phyloP scores from a whole-genome alignment of 2,329 filamentous ascomycete genomes.

The Aspergillus tubingensis region DNA sequence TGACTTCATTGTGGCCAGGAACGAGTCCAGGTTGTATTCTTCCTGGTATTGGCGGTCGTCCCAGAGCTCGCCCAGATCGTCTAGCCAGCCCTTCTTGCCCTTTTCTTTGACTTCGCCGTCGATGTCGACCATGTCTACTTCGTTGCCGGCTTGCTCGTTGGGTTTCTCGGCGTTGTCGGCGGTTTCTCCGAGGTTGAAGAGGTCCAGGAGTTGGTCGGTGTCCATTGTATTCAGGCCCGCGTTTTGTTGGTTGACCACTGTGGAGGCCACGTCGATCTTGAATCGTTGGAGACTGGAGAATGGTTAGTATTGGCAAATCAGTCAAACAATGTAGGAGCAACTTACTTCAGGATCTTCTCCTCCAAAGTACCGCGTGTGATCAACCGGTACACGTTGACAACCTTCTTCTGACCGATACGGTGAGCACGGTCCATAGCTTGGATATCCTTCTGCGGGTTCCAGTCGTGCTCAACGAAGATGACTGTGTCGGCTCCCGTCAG shows the following conservation, averaged over 20 bases:
- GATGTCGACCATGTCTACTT: slow-evolving; percentile 81
- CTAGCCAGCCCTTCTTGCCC: slow-evolving; percentile 94
- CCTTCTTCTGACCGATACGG: slow-evolving; percentile 98
- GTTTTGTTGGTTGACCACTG: slow-evolving; percentile 98
- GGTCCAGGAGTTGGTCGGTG: slow-evolving; percentile 94
- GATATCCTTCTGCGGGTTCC: slow-evolving; percentile 98
- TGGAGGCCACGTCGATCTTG: slow-evolving; percentile 98
- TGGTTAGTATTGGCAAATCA: slow-evolving; percentile 22
- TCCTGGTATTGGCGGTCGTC: slow-evolving; percentile 98
- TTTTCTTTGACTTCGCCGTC: slow-evolving; percentile 91
- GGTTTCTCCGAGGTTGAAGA: slow-evolving; percentile 87
- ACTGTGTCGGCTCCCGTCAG: slow-evolving; percentile 96
- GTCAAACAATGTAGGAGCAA: slow-evolving; percentile 17
- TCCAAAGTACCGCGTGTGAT: slow-evolving; percentile 95
- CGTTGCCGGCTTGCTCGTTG: slow-evolving; percentile 56
- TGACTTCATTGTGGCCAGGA: slow-evolving; percentile 86
- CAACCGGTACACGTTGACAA: slow-evolving; percentile 96
- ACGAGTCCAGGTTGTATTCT: slow-evolving; percentile 93
- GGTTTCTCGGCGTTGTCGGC: slow-evolving; percentile 59
- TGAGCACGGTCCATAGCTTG: slow-evolving; percentile 99
- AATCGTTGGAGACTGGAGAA: slow-evolving; percentile 81
- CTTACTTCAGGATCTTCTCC: slow-evolving; percentile 89
- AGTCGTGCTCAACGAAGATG: slow-evolving; percentile 99
- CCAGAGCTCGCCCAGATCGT: slow-evolving; percentile 94
- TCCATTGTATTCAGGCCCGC: slow-evolving; percentile 94